phyloP scores from a whole-genome alignment of 2,329 filamentous ascomycete species.

The Neospermospora avenae region DNA sequence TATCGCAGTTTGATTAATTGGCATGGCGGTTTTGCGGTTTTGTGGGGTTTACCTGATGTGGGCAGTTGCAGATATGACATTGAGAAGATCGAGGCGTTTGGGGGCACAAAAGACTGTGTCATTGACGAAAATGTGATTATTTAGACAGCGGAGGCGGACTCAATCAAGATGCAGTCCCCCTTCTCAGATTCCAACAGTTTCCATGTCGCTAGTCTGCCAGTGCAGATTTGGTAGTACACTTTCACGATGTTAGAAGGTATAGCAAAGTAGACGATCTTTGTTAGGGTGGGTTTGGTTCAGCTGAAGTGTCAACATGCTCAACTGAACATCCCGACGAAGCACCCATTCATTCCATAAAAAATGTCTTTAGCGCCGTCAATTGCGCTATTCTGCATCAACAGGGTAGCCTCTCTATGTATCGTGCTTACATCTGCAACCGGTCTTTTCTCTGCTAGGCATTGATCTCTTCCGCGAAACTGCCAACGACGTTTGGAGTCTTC shows the following conservation, averaged over 20 bases:
- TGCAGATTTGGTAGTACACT: background rate
- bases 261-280: no score
- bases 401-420: background rate
- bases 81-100: conserved; percentile 9
- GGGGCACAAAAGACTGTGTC: conserved; percentile 10
- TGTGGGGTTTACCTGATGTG: conserved; percentile 3
- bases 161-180: background rate
- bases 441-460: background rate
- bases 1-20: conserved; percentile 30
- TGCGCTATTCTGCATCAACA: background rate
- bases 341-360: no score
- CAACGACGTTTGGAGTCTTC: background rate
- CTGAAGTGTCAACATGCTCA: no score
- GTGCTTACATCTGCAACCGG: background rate
- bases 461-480: background rate
- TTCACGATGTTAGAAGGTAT: background rate
- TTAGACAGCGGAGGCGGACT: background rate
- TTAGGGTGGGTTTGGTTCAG: no score
- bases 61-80: conserved; percentile 5
- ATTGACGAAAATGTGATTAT: conserved; percentile 1
- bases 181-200: no score
- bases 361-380: background rate
- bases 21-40: background rate
- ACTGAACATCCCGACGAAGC: no score
- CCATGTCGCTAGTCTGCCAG: background rate